Evolutionary conservation across 148 eudicot genomes (phyloP).

Genomic region (Gaultheria prostrata): DNA sequence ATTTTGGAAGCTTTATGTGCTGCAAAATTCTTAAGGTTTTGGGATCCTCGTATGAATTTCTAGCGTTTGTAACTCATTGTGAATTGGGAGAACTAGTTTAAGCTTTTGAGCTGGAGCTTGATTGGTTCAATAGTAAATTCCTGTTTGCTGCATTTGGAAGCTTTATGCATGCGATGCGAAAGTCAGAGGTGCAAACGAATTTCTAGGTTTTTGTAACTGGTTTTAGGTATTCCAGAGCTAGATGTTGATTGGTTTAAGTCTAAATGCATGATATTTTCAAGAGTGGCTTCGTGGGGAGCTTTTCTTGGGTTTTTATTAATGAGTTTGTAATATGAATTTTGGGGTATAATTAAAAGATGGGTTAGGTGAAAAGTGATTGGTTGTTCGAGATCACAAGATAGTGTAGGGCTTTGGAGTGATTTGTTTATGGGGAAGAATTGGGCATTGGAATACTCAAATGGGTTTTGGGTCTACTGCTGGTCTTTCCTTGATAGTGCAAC

Average conservation of each 20-base stretch:
- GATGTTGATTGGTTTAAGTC: background rate
- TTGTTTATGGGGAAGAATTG: conserved; percentile 37
- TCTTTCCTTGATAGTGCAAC: conserved; percentile 38
- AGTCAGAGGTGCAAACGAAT: background rate
- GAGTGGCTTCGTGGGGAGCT: background rate
- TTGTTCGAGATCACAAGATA: conserved; percentile 2
- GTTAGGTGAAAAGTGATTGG: conserved; percentile 17
- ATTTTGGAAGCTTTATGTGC: background rate
- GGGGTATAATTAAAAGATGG: background rate
- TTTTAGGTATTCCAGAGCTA: conserved; percentile 23
- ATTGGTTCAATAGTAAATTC: background rate
- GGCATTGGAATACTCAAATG: conserved; percentile 45
- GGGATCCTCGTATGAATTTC: background rate
- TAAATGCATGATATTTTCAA: background rate
- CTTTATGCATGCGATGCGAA: background rate
- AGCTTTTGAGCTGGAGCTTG: background rate
- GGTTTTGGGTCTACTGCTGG: conserved; percentile 40
- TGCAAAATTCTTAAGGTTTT: background rate
- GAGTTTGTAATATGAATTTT: conserved; percentile 5
- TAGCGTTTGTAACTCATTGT: background rate
- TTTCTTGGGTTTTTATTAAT: conserved; percentile 1
- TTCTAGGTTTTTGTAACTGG: conserved; percentile 17
- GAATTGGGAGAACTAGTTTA: background rate
- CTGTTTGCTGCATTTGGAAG: background rate
- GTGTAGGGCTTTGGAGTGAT: conserved; percentile 14